Evolutionary conservation across 192 early-diverging fungal genomes (phyloP).

Genomic region (Anaeromyces robustus): DNA sequence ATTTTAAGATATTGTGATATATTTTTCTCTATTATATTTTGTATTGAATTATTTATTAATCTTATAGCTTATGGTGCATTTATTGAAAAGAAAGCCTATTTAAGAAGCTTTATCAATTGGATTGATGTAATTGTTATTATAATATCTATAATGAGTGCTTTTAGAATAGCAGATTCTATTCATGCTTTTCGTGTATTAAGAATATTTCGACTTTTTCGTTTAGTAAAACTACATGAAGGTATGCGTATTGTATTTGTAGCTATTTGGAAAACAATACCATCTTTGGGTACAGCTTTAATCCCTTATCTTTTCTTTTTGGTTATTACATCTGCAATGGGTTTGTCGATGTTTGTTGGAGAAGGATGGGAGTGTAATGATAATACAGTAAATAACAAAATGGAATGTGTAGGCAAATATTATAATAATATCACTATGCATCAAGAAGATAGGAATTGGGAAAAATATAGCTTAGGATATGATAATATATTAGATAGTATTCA

Average conservation of each 20-base stretch:
- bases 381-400: neutral
- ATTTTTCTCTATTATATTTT: neutral
- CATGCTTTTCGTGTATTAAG: neutral
- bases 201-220: neutral
- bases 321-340: neutral
- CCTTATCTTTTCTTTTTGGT: neutral
- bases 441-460: neutral
- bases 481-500: neutral
- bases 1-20: neutral
- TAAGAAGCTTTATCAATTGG: neutral
- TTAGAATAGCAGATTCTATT: neutral
- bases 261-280: neutral
- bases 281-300: neutral
- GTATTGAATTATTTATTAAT: neutral
- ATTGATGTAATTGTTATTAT: neutral
- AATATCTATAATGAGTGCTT: neutral
- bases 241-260: neutral
- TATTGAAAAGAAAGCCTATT: neutral
- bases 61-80: neutral
- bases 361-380: neutral
- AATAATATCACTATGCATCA: neutral
- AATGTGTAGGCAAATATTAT: neutral
- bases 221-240: neutral
- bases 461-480: neutral
- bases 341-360: neutral